Evolutionary conservation across 345 rosid species (phyloP).

Genomic region (rapeseed (Brassica napus)): DNA sequence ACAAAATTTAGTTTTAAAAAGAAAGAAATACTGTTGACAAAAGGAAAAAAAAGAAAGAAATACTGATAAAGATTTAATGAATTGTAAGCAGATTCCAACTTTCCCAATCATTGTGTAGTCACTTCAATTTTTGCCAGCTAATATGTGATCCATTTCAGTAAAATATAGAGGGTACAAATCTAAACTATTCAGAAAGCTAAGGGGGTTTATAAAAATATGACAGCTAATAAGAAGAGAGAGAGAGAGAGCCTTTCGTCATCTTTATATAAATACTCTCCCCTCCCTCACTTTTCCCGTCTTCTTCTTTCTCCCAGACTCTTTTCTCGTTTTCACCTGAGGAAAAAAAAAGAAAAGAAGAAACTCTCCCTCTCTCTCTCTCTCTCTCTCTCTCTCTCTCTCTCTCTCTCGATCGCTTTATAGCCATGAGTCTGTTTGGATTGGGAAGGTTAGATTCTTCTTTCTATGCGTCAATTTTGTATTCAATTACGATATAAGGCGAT

Average conservation of each 20-base stretch:
- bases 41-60: background rate
- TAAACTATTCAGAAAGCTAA: background rate
- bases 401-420: background rate
- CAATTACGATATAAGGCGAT: background rate
- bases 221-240: background rate
- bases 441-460: background rate
- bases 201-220: background rate
- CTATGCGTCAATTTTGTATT: background rate
- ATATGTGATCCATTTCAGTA: background rate
- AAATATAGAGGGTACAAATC: background rate
- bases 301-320: background rate
- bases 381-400: background rate
- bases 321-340: background rate
- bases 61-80: background rate
- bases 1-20: background rate
- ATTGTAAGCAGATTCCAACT: background rate
- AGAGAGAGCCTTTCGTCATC: background rate
- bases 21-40: background rate
- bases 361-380: background rate
- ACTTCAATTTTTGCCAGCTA: background rate
- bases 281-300: background rate
- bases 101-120: background rate
- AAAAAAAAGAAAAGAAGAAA: background rate
- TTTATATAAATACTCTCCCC: background rate
- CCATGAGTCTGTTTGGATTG: constrained; percentile 2